Evolutionary conservation across 805 yeast genomes (phyloP).

Genomic region (Metschnikowia aberdeeniae): DNA sequence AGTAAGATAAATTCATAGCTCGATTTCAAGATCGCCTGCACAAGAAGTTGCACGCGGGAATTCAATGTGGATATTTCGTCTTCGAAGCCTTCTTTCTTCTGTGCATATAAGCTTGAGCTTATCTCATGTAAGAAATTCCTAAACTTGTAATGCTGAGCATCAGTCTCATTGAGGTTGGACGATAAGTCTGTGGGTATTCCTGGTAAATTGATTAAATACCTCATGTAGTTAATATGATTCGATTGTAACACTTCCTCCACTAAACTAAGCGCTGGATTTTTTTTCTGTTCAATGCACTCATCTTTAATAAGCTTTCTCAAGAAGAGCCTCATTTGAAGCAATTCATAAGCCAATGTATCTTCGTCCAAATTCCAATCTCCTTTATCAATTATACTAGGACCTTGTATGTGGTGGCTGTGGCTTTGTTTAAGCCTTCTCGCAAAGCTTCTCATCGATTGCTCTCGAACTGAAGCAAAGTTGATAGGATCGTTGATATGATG

Average conservation of each 20-base stretch:
- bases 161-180: constrained; percentile 20
- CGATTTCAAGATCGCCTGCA: constrained; percentile 32
- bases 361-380: constrained; percentile 16
- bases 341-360: constrained; percentile 27
- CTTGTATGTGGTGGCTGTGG: neutral
- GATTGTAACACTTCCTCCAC: constrained; percentile 38
- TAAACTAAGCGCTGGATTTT: constrained; percentile 9
- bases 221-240: constrained; percentile 34
- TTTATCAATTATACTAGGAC: neutral
- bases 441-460: constrained; percentile 29
- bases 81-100: constrained; percentile 29
- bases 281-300: constrained; percentile 5
- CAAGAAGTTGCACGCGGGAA: constrained; percentile 17
- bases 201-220: constrained; percentile 33
- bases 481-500: constrained; percentile 36
- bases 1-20: constrained; percentile 36
- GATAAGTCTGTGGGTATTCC: constrained; percentile 8
- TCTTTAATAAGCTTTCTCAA: constrained; percentile 22
- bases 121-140: constrained; percentile 25
- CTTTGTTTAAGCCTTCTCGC: constrained; percentile 12
- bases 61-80: constrained; percentile 16
- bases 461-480: constrained; percentile 33
- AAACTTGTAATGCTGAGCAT: constrained; percentile 25
- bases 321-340: constrained; percentile 25
- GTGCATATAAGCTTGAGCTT: constrained; percentile 23